A percentile compares a stretch with the other conserved stretches of the same genome.
Evolutionary conservation across 2,329 filamentous ascomycete genomes (phyloP).

Genomic region (Kalmusia sp.): DNA sequence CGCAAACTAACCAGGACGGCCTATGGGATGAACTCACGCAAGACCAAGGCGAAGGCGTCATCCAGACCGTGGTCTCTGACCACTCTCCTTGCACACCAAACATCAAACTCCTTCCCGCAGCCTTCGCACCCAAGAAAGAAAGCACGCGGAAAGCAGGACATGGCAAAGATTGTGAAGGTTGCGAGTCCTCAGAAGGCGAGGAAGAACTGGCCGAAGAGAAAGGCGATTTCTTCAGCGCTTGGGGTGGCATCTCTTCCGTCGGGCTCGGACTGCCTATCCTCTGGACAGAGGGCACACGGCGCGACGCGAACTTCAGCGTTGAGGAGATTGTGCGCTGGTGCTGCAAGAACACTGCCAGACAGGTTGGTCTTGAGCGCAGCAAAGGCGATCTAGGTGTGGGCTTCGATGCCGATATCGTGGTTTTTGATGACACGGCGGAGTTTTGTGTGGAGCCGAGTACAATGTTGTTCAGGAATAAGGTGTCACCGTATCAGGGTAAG

Average conservation of each 20-base stretch:
- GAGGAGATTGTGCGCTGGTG: conserved; percentile 86
- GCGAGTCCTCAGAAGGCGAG: conserved; percentile 35
- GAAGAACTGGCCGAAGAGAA: conserved; percentile 51
- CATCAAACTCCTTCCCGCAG: conserved; percentile 82
- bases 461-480: conserved; percentile 95
- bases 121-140: conserved; percentile 63
- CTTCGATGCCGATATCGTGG: conserved; percentile 87
- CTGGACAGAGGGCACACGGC: conserved; percentile 75
- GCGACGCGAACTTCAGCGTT: conserved; percentile 64
- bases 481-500: conserved; percentile 87
- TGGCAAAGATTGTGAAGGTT: conserved; percentile 44
- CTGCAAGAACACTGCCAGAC: conserved; percentile 82
- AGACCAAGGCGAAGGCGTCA: conserved; percentile 70
- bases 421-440: conserved; percentile 84
- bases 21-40: conserved; percentile 81
- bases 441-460: conserved; percentile 74
- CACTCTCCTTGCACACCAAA: conserved; percentile 96
- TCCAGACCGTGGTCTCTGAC: conserved; percentile 91
- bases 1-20: conserved; percentile 78
- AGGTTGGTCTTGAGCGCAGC: conserved; percentile 80
- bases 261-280: conserved; percentile 91
- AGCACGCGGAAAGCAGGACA: conserved; percentile 39
- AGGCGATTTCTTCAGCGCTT: conserved; percentile 94
- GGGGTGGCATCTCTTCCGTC: conserved; percentile 95
- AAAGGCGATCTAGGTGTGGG: conserved; percentile 85